Conservation (phyloP, 176 grass and related monocot species). For the Avena insularis region DNA sequence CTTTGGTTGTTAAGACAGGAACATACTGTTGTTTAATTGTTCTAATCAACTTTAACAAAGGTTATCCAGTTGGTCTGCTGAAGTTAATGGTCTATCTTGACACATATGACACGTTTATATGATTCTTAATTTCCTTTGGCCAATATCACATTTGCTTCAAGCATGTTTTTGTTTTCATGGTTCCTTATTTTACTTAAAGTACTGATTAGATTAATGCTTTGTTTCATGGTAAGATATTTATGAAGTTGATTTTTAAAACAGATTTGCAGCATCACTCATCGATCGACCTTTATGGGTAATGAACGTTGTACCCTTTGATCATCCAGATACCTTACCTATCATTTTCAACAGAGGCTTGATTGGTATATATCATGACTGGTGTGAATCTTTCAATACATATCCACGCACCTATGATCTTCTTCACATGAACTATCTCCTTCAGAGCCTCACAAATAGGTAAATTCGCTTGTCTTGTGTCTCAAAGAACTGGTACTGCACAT, state of each 20-base stretch:
- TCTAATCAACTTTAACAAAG: background rate
- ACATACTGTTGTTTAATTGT: conserved; percentile 26
- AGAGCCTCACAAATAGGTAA: conserved; percentile 72
- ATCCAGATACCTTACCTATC: conserved; percentile 70
- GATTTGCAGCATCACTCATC: conserved; percentile 80
- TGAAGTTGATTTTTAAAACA: conserved; percentile 49
- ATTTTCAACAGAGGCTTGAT: conserved; percentile 95
- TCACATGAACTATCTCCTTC: conserved; percentile 76
- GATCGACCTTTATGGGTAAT: conserved; percentile 86
- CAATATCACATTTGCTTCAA: background rate
- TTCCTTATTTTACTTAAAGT: conserved; percentile 14
- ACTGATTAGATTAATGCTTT: conserved; percentile 4
- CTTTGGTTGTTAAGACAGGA: conserved; percentile 16
- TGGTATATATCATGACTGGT: conserved; percentile 96
- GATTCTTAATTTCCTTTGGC: conserved; percentile 26
- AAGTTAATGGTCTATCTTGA: conserved; percentile 36
- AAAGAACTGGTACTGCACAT: conserved; percentile 12
- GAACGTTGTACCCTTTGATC: conserved; percentile 74
- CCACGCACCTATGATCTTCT: conserved; percentile 93
- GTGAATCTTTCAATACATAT: conserved; percentile 94
- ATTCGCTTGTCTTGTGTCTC: conserved; percentile 1
- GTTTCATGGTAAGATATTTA: conserved; percentile 34
- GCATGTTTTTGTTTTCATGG: background rate
- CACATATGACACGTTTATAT: conserved; percentile 5
- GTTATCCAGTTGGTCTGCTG: background rate